Percentiles rank a stretch among this genome's conserved stretches.
These are phyloP conservation scores for Vanderwaltozyma polyspora DNA, from an alignment of 805 yeast genomes.

Conservation along the genomic window DNA sequence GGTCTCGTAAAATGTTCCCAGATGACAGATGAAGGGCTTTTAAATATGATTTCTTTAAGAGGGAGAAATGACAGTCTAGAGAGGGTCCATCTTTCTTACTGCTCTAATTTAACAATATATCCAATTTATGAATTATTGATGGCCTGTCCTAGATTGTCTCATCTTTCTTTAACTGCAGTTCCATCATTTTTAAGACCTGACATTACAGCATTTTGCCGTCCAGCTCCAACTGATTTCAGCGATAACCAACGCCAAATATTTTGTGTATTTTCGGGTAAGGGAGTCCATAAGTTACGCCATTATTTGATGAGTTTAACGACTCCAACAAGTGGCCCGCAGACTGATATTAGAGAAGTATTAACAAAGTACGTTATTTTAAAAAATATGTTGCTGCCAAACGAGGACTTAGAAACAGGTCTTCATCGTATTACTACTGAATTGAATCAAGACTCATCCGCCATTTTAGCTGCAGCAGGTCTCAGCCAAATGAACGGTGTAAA, in stretches of 20 bases:
- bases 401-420: slow-evolving; percentile 20
- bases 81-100: slow-evolving; percentile 86
- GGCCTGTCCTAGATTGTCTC: slow-evolving; percentile 79
- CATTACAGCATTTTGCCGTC: slow-evolving; percentile 76
- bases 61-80: slow-evolving; percentile 75
- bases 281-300: slow-evolving; percentile 65
- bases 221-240: slow-evolving; percentile 86
- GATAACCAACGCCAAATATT: slow-evolving; percentile 75
- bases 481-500: slow-evolving; percentile 22
- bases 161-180: slow-evolving; percentile 85
- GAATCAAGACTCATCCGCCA: slow-evolving; percentile 26
- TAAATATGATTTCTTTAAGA: slow-evolving; percentile 53
- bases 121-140: slow-evolving; percentile 68
- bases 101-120: slow-evolving; percentile 64
- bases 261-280: slow-evolving; percentile 89
- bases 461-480: slow-evolving; percentile 25
- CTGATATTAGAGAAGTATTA: slow-evolving; percentile 23
- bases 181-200: slow-evolving; percentile 80
- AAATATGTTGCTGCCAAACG: slow-evolving; percentile 17
- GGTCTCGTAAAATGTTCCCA: slow-evolving; percentile 87
- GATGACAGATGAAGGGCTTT: slow-evolving; percentile 76
- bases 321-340: slow-evolving; percentile 27
- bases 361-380: slow-evolving; percentile 22
- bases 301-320: slow-evolving; percentile 40
- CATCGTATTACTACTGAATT: slow-evolving; percentile 20